Percentiles rank a stretch among this genome's conserved stretches.
These are phyloP conservation scores for Elaeis oleifera DNA, from an alignment of 202 grass and related monocot species.

Conservation along the genomic window DNA sequence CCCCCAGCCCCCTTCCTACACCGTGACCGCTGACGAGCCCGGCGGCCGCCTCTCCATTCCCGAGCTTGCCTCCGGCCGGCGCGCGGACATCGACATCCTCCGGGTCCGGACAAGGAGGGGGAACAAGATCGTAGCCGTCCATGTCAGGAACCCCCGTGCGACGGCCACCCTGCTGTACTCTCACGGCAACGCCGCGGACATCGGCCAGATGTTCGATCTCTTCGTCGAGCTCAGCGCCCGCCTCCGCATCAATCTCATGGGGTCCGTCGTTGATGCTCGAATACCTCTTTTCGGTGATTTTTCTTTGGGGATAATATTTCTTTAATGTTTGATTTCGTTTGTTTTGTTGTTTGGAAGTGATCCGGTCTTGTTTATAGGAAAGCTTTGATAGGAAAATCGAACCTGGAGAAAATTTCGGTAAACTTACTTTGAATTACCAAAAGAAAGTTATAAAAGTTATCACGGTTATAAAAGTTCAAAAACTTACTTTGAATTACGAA, in stretches of 20 bases:
- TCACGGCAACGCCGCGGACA: slow-evolving; percentile 82
- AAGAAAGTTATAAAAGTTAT: no score
- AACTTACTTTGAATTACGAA: no score
- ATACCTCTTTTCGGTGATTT: no score
- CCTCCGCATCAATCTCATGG: slow-evolving; percentile 71
- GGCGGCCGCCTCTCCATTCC: slow-evolving; percentile 60
- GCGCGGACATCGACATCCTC: slow-evolving; percentile 26
- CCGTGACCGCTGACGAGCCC: slow-evolving; percentile 41
- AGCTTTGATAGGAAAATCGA: no score
- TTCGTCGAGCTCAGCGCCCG: slow-evolving; percentile 77
- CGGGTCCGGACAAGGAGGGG: slow-evolving; percentile 60
- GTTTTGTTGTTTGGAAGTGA: no score
- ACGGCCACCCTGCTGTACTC: slow-evolving; percentile 79
- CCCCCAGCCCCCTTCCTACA: slow-evolving; percentile 87
- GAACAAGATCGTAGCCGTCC: slow-evolving; percentile 73
- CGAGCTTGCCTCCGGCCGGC: slow-evolving; percentile 38
- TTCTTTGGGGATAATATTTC: neutral
- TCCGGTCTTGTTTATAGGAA: no score
- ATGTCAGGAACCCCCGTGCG: slow-evolving; percentile 54
- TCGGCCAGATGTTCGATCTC: slow-evolving; percentile 83
- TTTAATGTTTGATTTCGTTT: neutral
- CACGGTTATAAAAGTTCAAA: no score
- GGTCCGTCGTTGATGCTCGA: slow-evolving; percentile 28
- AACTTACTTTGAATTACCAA: no score
- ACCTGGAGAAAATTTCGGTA: no score